A percentile compares a stretch with the other conserved stretches of the same genome.
Conservation (phyloP, 2,329 filamentous ascomycete genomes). For the Aspergillus bombycis region DNA sequence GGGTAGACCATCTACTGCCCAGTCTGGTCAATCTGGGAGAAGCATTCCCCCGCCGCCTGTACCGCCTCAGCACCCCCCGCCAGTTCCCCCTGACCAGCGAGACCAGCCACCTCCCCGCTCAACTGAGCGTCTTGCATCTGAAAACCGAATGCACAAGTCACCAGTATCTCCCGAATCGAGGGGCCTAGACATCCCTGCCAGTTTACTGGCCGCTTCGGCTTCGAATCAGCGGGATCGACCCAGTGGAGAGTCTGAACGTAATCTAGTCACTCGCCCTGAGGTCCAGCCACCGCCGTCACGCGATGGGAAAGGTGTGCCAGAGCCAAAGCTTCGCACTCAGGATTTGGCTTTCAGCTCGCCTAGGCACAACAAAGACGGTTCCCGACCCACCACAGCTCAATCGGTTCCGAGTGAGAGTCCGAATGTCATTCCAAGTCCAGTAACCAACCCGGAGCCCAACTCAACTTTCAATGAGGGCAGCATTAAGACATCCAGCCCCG, state of each 20-base stretch:
- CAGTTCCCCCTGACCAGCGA: slow-evolving; percentile 24
- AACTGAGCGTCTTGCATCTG: slow-evolving; percentile 26
- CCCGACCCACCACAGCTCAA: slow-evolving; percentile 34
- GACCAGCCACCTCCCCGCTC: slow-evolving; percentile 30
- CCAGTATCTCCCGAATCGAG: slow-evolving; percentile 27
- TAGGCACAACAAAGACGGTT: slow-evolving; percentile 30
- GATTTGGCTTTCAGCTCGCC: slow-evolving; percentile 21
- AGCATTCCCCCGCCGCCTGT: slow-evolving; percentile 34
- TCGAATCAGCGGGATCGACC: slow-evolving; percentile 15
- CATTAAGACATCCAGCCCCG: slow-evolving; percentile 40
- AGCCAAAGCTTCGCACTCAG: slow-evolving; percentile 24
- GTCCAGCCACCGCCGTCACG: slow-evolving; percentile 32
- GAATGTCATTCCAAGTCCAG: slow-evolving; percentile 24
- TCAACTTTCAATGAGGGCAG: slow-evolving; percentile 33
- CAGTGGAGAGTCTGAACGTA: slow-evolving; percentile 22
- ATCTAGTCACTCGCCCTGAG: slow-evolving; percentile 25
- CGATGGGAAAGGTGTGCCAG: slow-evolving; percentile 27
- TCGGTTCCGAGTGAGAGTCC: slow-evolving; percentile 29
- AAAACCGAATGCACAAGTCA: slow-evolving; percentile 19
- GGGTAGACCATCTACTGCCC: slow-evolving; percentile 38
- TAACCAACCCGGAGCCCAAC: slow-evolving; percentile 32
- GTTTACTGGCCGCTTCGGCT: slow-evolving; percentile 16
- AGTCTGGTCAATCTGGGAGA: slow-evolving; percentile 40
- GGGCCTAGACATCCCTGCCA: slow-evolving; percentile 24
- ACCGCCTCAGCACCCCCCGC: slow-evolving; percentile 30